Base-by-base conservation (phyloP, 2,329 filamentous ascomycete genomes). In the Ascochyta fabae region DNA sequence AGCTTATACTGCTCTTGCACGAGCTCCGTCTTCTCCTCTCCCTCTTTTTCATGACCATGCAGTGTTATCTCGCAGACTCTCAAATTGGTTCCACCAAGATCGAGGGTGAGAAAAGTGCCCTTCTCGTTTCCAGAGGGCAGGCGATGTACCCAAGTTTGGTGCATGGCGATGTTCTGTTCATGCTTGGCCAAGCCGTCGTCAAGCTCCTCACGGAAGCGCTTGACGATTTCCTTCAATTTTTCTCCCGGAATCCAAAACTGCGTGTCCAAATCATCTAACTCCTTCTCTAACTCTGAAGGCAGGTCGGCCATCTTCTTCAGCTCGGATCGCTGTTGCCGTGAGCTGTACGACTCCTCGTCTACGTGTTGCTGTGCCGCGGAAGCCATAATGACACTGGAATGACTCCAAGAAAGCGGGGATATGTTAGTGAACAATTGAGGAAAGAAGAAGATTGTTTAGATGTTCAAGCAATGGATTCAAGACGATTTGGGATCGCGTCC, bases 1-100 rank as follows among this genome's bases (percentile, higher is more conserved):
- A 98, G 92, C 61, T 89, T 88, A 79, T 97, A 97, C 79, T 97
- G 96, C 70, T 91, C 95, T 80, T 98, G 94, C 62, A 93, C 92
- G 71, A 97, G 96, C 15, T 59, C 52, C 22, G 58, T 61, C 34
- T 65, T 68, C 27, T 60, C 75, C 95, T 91, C 78, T 95, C 51
- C 96, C 76, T 94, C 90, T 48, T 91, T 93, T 79, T 92, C 90
- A 73, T 91, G 86, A 52, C 96, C 89, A 23, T 91, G 92, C 70
- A 98, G 80, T 56, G 88, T 91, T 71, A 98, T 94, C 77, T 96
- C 90, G 77, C 94, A 97, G 63, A 98, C 93, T 74, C 94, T 90
- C 60, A 97, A 80, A 77, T 98, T 98, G 70, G 94, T 98, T 68
- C 94, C 94, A 54, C 94, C 94, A 90, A 98, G 96, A 73, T 98